Base-by-base conservation (phyloP, 345 rosid genomes). In the Eucalyptus leucophloia region DNA sequence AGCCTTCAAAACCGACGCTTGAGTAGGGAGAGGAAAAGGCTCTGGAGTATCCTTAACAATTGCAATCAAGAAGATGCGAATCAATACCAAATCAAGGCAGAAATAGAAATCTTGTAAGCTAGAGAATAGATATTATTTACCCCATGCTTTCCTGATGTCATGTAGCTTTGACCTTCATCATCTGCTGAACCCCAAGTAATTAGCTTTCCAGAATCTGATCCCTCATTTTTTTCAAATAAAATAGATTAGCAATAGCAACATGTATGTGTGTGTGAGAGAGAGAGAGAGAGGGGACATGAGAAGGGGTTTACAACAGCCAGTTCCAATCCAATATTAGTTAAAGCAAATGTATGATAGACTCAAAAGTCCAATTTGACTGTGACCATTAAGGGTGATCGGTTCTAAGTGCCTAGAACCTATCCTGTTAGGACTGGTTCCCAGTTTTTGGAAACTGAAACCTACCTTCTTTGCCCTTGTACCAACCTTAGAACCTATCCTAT, bases 71-170 rank as follows among this genome's bases (percentile, higher is more conserved):
- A 92, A 88, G 60, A 80, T 42, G 91, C 42, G 9, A 87, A 87
- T 91, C 93, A 95, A 88, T 90, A 87, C 60, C 44, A 62, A 53
- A 50, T 87, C 56, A 86, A 80, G 87, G 86, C n/a, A 89, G n/a
- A 91, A 89, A 37, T 81, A 28, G 80, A 51, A n/a, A 40, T 26
- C 50, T 87, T 47, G 21, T 26, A 85, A 65, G 90, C 24, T 45
- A 91, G 88, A 91, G 87, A 87, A 89, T 88, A 88, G 89, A 47
- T 81, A 87, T 30, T 83, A 72, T 88, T 91, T 96, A 97, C 98
- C 98, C 98, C 98, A 93, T 96, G 98, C 93, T 92, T 94, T 89
- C 98, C 98, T 47, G 95, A 93, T 77, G 98, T 93, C 87, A 93
- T 86, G 87, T 95, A 95, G 91, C 94, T 96, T 88, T 97, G 98